phyloP scores from a whole-genome alignment of 306 rosid genomes.

The Fagus sylvatica region DNA sequence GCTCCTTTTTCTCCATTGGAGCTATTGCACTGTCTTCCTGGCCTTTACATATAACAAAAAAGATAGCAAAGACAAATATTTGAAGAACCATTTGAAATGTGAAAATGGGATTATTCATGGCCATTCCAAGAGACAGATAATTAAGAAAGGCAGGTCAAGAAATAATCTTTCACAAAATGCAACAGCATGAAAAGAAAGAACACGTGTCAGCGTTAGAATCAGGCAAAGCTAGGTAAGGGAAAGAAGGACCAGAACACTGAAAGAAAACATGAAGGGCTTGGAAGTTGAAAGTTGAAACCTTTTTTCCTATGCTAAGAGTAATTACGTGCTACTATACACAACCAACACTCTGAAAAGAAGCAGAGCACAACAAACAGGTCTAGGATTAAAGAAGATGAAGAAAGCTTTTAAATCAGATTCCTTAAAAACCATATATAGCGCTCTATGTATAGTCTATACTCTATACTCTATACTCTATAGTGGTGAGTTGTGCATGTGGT shows the following conservation, averaged over 20 bases:
- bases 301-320: too few species aligned
- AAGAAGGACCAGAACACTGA: too few species aligned
- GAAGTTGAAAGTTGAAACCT: too few species aligned
- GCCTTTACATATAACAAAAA: conserved; percentile 11
- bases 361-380: too few species aligned
- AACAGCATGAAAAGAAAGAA: too few species aligned
- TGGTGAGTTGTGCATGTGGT: background rate
- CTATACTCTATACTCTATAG: background rate
- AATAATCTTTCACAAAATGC: too few species aligned
- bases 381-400: background rate
- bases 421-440: background rate
- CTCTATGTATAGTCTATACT: background rate
- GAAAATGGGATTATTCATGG: background rate
- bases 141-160: background rate
- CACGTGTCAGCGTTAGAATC: too few species aligned
- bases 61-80: background rate
- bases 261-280: too few species aligned
- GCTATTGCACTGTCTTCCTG: conserved; percentile 19
- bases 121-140: background rate
- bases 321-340: too few species aligned
- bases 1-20: conserved; percentile 48
- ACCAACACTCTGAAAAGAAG: too few species aligned
- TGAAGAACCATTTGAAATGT: conserved; percentile 5
- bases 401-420: background rate
- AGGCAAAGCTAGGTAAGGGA: too few species aligned